Conservation (phyloP, 768 basidiomycete species). For the Boletus eberwhitei region DNA sequence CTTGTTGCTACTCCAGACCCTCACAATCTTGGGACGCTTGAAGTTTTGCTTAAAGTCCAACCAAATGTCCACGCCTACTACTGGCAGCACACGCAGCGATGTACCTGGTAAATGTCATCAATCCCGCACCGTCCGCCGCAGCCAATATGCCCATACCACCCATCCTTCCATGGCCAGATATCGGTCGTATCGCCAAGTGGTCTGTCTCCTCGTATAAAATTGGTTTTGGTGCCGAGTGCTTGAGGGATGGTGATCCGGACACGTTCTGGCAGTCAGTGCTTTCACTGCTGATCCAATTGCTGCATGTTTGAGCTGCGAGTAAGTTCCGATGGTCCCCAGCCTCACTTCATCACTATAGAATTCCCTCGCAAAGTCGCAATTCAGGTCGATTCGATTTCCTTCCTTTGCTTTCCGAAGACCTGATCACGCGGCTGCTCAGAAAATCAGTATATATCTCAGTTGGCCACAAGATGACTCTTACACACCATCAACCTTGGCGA, state of each 20-base stretch:
- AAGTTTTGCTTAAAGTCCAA: background rate
- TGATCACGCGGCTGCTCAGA: slow-evolving; percentile 42
- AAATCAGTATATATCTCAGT: slow-evolving; percentile 82
- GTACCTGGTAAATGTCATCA: slow-evolving; percentile 4
- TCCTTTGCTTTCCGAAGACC: background rate
- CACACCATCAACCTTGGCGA: slow-evolving; percentile 86
- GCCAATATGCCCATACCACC: slow-evolving; percentile 39
- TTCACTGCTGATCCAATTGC: background rate
- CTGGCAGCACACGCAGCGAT: slow-evolving; percentile 10
- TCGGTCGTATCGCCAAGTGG: slow-evolving; percentile 90
- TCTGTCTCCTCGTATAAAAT: slow-evolving; percentile 96
- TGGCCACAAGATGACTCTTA: slow-evolving; percentile 92
- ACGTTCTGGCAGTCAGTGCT: slow-evolving; percentile 95
- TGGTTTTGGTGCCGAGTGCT: slow-evolving; percentile 91
- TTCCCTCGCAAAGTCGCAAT: slow-evolving; percentile 89
- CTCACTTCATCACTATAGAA: slow-evolving; percentile 92
- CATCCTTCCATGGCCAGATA: slow-evolving; percentile 69
- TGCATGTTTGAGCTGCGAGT: background rate
- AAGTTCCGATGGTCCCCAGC: slow-evolving; percentile 93
- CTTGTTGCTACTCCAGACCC: background rate
- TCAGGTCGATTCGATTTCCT: slow-evolving; percentile 50
- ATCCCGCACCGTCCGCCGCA: slow-evolving; percentile 14
- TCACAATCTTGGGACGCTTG: background rate
- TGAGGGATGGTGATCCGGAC: slow-evolving; percentile 82
- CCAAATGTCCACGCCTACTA: slow-evolving; percentile 15